Percentiles rank a stretch among this genome's conserved stretches.
These are phyloP conservation scores for Paracoccidioides lutzii DNA, from an alignment of 2,329 filamentous ascomycete genomes.

Conservation along the genomic window DNA sequence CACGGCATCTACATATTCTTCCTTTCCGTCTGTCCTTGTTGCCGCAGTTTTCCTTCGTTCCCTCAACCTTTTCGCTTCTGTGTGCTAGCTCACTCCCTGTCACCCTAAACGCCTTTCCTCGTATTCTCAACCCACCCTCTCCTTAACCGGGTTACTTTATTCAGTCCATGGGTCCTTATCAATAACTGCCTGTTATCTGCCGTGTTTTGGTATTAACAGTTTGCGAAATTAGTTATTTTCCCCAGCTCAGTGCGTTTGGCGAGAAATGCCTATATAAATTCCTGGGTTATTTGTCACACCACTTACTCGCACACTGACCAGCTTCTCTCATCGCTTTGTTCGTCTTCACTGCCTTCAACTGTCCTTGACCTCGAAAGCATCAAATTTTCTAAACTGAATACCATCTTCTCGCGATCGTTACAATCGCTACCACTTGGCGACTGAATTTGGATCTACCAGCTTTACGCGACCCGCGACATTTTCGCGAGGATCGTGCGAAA, in stretches of 20 bases:
- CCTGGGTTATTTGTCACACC: background rate
- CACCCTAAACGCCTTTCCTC: slow-evolving; percentile 4
- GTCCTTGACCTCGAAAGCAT: background rate
- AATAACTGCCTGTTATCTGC: background rate
- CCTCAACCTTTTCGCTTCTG: slow-evolving; percentile 1
- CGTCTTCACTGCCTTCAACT: background rate
- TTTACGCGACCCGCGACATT: slow-evolving; percentile 6
- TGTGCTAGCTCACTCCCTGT: background rate
- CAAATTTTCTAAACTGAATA: background rate
- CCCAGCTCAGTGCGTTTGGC: background rate
- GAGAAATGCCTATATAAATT: background rate
- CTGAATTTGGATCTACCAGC: background rate
- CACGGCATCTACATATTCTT: background rate
- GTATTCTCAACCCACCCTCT: background rate
- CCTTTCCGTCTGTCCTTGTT: slow-evolving; percentile 6
- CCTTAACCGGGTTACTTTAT: background rate
- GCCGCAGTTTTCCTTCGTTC: slow-evolving; percentile 4
- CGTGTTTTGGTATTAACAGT: slow-evolving; percentile 3
- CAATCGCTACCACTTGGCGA: background rate
- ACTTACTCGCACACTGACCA: background rate
- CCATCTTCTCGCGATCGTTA: background rate
- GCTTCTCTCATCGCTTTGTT: background rate
- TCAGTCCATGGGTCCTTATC: background rate
- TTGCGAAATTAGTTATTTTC: background rate
- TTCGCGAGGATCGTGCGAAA: slow-evolving; percentile 8